phyloP scores from a whole-genome alignment of 202 grass and related monocot species.

The Carex arenaria region DNA sequence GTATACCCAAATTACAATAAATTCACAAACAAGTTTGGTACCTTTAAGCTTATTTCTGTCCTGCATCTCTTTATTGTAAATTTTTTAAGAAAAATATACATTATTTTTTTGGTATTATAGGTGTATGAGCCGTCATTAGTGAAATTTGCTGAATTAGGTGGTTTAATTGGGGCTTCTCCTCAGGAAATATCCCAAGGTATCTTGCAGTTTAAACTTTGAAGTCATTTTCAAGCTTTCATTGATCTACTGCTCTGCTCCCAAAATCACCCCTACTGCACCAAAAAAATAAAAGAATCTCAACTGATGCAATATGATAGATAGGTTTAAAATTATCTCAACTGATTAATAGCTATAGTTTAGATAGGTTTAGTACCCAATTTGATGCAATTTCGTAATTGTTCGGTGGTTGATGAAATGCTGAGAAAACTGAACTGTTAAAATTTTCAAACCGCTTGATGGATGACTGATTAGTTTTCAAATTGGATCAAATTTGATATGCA shows the following conservation, averaged over 20 bases:
- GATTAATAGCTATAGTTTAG: neutral
- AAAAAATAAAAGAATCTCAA: neutral
- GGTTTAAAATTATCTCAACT: no score
- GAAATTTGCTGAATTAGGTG: slow-evolving; percentile 87
- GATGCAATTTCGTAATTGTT: neutral
- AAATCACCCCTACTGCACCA: neutral
- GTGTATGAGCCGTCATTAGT: slow-evolving; percentile 81
- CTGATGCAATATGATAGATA: no score
- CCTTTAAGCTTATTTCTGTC: neutral
- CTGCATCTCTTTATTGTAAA: slow-evolving; percentile 1
- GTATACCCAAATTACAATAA: neutral
- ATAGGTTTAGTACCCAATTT: neutral
- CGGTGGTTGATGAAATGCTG: neutral
- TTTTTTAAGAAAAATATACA: slow-evolving; percentile 12
- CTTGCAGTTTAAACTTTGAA: slow-evolving; percentile 13
- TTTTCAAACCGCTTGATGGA: neutral
- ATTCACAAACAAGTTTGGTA: neutral
- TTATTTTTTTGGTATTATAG: slow-evolving; percentile 38
- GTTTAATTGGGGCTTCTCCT: slow-evolving; percentile 57
- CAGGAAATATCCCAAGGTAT: slow-evolving; percentile 68
- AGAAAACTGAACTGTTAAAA: neutral
- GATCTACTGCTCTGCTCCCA: neutral
- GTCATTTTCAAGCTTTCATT: neutral
- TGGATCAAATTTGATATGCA: neutral
- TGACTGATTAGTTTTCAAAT: neutral